Base-by-base conservation (phyloP, 2,329 filamentous ascomycete species). In the Leptographium flavum region DNA sequence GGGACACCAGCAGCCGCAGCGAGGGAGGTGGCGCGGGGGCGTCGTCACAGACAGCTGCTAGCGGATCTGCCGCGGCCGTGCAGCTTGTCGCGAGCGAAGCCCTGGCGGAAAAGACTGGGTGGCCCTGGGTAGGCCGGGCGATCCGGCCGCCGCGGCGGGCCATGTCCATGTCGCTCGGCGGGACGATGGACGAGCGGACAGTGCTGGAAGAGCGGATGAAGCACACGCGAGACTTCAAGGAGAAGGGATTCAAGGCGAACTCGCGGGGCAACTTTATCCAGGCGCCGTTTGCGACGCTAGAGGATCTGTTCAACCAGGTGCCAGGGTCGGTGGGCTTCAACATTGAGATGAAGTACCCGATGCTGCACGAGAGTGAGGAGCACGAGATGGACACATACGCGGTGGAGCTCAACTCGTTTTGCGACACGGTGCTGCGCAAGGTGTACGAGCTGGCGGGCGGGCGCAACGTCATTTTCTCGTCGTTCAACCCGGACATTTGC, bases 351-450 rank as follows among this genome's bases (percentile, higher is more conserved):
- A 54, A 98, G 65, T 98, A 98, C 59, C 92, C 92, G 5, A 96
- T 96, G 88, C 76, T 98, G 36, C 83, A 90, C 60, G 93, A 98
- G 68, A 86, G 79, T 47, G 87, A 95, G 61, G 85, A 93, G 60
- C 84, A 95, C 53, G 87, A 94, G 54, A 95, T 96, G 87, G 90
- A 95, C 60, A 84, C 85, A 3, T 94, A 94, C 58, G 88, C 87
- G 0, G 85, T 96, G 39, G 92, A 98, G 64, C 74, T 96, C 54
- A 96, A 96, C 64, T 87, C 83, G 1, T 98, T 96, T 61, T 90
- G 93, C 58, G 92, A 98, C 61, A 94, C 87, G 1, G 84, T 98
- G 4, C 71, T 98, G 9, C 73, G 73, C 38, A 92, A 86, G 62
- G 90, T 95, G 5, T 98, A 96, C 58, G 87, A 94, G 54, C 66